Percentiles rank a stretch among this genome's conserved stretches.
phyloP scores from a whole-genome alignment of 192 early-diverging fungal genomes.

The Backusella liffmaniae region DNA sequence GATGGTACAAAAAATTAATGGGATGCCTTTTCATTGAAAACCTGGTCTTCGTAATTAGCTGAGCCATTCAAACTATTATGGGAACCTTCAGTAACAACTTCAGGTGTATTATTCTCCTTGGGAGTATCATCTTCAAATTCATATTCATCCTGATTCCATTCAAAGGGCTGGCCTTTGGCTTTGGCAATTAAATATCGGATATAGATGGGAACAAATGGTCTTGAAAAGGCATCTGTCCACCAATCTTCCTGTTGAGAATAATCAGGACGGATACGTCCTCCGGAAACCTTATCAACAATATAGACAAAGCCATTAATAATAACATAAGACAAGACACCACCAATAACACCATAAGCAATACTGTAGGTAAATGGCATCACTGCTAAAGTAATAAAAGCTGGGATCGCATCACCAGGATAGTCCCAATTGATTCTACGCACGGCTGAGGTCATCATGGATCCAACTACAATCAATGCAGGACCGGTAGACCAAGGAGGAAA shows the following conservation, averaged over 20 bases:
- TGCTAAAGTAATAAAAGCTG: constrained; percentile 75
- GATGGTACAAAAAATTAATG: not conserved
- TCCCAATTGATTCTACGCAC: constrained; percentile 76
- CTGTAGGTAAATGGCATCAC: constrained; percentile 84
- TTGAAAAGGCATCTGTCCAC: constrained; percentile 26
- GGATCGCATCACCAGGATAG: constrained; percentile 74
- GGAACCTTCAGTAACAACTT: not conserved
- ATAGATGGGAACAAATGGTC: constrained; percentile 26
- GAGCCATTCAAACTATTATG: not conserved
- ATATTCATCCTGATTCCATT: constrained; percentile 23
- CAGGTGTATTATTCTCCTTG: not conserved
- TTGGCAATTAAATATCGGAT: constrained; percentile 31
- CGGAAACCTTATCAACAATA: constrained; percentile 52
- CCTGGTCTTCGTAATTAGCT: not conserved
- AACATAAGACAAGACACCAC: constrained; percentile 67
- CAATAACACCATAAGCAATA: constrained; percentile 79
- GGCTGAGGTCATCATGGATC: constrained; percentile 74
- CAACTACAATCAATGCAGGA: constrained; percentile 77
- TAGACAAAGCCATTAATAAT: constrained; percentile 65
- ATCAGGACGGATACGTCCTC: constrained; percentile 51
- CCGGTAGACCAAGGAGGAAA: constrained; percentile 87
- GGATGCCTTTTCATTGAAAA: not conserved
- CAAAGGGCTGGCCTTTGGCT: constrained; percentile 18
- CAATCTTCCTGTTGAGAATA: constrained; percentile 33
- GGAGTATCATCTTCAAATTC: constrained; percentile 27